Evolutionary conservation across 1,139 yeast species (phyloP).

Genomic region (Pichia terricola): DNA sequence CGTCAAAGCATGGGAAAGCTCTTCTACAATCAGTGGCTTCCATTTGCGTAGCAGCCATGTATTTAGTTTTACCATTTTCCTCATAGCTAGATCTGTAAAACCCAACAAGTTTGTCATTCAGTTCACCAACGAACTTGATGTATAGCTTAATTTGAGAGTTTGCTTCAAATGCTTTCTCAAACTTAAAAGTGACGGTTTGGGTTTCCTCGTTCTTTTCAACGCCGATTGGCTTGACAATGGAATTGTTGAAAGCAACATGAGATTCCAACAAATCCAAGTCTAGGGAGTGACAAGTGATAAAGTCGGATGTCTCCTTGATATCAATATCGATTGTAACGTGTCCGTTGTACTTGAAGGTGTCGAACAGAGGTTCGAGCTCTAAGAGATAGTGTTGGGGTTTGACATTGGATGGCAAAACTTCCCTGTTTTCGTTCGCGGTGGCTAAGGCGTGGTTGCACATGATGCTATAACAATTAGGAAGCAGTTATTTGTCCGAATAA

Average conservation of each 20-base stretch:
- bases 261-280: constrained; percentile 27
- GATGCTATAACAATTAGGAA: too few relatives aligned
- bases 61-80: constrained; percentile 52
- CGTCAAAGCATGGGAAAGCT: constrained; percentile 88
- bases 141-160: constrained; percentile 24
- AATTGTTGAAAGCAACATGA: constrained; percentile 8
- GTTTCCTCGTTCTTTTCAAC: constrained; percentile 29
- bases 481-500: too few relatives aligned
- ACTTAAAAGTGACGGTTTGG: constrained; percentile 55
- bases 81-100: constrained; percentile 74
- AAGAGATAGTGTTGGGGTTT: constrained; percentile 40
- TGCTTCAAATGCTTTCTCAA: constrained; percentile 37
- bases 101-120: constrained; percentile 76
- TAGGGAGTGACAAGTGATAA: constrained; percentile 32
- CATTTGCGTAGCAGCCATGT: constrained; percentile 79
- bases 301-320: constrained; percentile 30
- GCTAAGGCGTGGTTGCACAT: too few relatives aligned
- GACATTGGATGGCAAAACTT: constrained; percentile 33
- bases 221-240: constrained; percentile 13
- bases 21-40: constrained; percentile 88
- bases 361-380: constrained; percentile 25
- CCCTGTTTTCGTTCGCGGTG: constrained; percentile 11
- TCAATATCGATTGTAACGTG: constrained; percentile 33
- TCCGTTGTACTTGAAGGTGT: constrained; percentile 32
- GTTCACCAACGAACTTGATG: constrained; percentile 37